phyloP scores from a whole-genome alignment of 805 yeast species.

The Pichia exigua region DNA sequence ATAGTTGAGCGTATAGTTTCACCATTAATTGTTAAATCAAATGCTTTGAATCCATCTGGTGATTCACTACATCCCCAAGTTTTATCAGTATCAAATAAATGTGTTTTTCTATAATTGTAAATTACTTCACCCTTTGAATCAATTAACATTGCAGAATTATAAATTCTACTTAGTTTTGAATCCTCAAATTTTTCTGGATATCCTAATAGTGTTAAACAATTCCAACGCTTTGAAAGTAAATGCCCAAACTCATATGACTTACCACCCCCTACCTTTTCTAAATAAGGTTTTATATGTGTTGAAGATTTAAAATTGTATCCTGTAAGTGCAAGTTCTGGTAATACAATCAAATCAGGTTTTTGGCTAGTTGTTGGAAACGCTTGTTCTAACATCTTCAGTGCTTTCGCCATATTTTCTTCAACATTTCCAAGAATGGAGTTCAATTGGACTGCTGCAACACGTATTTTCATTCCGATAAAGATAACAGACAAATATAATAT shows the following conservation, averaged over 20 bases:
- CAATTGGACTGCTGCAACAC: constrained; percentile 60
- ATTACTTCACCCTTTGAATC: constrained; percentile 50
- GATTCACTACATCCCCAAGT: constrained; percentile 73
- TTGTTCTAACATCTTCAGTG: constrained; percentile 33
- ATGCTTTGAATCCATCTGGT: constrained; percentile 48
- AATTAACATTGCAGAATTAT: constrained; percentile 66
- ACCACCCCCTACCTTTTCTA: constrained; percentile 36
- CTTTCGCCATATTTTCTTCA: constrained; percentile 43
- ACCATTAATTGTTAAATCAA: constrained; percentile 34
- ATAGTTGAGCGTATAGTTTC: constrained; percentile 39
- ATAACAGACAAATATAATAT: not conserved
- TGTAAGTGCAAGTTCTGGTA: constrained; percentile 80
- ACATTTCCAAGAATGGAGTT: constrained; percentile 58
- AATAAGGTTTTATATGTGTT: constrained; percentile 45
- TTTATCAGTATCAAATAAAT: constrained; percentile 72
- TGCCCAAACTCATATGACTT: constrained; percentile 50
- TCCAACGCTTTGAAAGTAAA: constrained; percentile 38
- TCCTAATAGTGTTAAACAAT: constrained; percentile 70
- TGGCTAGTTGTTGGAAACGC: constrained; percentile 12
- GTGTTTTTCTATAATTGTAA: constrained; percentile 67
- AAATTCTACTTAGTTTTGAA: constrained; percentile 28
- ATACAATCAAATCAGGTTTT: constrained; percentile 56
- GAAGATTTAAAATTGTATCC: constrained; percentile 63
- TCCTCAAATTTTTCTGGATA: constrained; percentile 56
- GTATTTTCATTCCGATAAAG: constrained; percentile 34